Evolutionary conservation across 352 stramenopile species (phyloP).

Genomic region (Pythium utonaiense): DNA sequence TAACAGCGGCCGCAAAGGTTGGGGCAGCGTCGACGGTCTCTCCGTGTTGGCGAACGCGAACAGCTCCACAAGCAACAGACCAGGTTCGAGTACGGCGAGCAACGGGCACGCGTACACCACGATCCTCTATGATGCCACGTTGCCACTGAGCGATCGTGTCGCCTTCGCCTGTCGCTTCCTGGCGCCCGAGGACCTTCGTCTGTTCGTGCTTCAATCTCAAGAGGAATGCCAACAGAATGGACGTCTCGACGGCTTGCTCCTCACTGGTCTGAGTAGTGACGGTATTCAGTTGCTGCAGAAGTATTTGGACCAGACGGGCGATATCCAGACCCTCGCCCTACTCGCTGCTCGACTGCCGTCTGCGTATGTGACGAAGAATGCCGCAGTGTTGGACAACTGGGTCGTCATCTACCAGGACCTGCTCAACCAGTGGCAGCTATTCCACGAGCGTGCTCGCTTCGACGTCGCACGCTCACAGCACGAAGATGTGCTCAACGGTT

Average conservation of each 20-base stretch:
- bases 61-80: neutral
- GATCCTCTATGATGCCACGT: constrained; percentile 84
- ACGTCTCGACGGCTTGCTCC: constrained; percentile 88
- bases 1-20: constrained; percentile 34
- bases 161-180: constrained; percentile 92
- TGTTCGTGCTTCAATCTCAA: constrained; percentile 78
- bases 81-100: neutral
- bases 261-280: constrained; percentile 82
- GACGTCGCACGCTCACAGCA: constrained; percentile 90
- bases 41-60: constrained; percentile 26
- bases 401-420: constrained; percentile 90
- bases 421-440: constrained; percentile 93
- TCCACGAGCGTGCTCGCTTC: constrained; percentile 89
- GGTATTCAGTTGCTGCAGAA: constrained; percentile 88
- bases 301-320: constrained; percentile 87
- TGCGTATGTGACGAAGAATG: constrained; percentile 50
- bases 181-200: constrained; percentile 70
- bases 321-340: constrained; percentile 92
- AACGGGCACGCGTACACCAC: constrained; percentile 48
- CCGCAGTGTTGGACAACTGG: constrained; percentile 72
- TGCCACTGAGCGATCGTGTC: constrained; percentile 87
- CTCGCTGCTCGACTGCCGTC: constrained; percentile 65
- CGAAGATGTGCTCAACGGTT: constrained; percentile 79
- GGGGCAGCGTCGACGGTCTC: constrained; percentile 62
- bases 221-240: constrained; percentile 79